Conservation (phyloP, 805 yeast species). For the Lipomyces kockii region DNA sequence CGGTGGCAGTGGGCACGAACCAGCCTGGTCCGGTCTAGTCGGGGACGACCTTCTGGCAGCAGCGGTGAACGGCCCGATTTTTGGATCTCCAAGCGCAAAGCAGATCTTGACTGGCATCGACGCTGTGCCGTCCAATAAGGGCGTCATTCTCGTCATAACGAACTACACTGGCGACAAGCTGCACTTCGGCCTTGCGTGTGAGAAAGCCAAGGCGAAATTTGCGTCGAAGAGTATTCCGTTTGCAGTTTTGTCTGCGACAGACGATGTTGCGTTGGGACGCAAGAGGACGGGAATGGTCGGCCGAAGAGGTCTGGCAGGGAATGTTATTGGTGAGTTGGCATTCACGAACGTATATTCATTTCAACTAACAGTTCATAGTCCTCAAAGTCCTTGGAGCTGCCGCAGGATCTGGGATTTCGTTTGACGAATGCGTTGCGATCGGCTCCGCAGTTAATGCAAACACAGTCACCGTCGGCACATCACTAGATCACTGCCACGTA, state of each 20-base stretch:
- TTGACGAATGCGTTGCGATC: slow-evolving; percentile 60
- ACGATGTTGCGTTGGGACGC: slow-evolving; percentile 91
- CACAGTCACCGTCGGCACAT: slow-evolving; percentile 85
- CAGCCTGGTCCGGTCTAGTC: slow-evolving; percentile 88
- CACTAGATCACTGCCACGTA: slow-evolving; percentile 85
- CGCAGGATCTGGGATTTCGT: slow-evolving; percentile 51
- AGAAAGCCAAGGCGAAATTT: slow-evolving; percentile 50
- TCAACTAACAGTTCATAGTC: slow-evolving; percentile 46
- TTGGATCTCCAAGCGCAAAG: slow-evolving; percentile 92
- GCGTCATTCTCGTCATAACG: slow-evolving; percentile 79
- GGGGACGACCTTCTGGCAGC: slow-evolving; percentile 82
- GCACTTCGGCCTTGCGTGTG: slow-evolving; percentile 90
- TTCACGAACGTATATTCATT: neutral
- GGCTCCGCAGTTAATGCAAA: slow-evolving; percentile 67
- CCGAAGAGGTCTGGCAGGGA: slow-evolving; percentile 92
- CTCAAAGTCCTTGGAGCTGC: slow-evolving; percentile 86
- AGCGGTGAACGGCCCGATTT: slow-evolving; percentile 85
- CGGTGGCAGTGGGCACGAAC: slow-evolving; percentile 97
- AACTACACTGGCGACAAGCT: slow-evolving; percentile 94
- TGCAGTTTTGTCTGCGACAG: slow-evolving; percentile 75
- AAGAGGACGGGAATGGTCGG: slow-evolving; percentile 90
- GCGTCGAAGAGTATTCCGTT: slow-evolving; percentile 12
- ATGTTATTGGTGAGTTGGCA: slow-evolving; percentile 54
- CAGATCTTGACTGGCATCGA: slow-evolving; percentile 73
- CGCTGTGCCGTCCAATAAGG: slow-evolving; percentile 47